Evolutionary conservation across 768 basidiomycete genomes (phyloP).

Genomic region (Russula sp.): DNA sequence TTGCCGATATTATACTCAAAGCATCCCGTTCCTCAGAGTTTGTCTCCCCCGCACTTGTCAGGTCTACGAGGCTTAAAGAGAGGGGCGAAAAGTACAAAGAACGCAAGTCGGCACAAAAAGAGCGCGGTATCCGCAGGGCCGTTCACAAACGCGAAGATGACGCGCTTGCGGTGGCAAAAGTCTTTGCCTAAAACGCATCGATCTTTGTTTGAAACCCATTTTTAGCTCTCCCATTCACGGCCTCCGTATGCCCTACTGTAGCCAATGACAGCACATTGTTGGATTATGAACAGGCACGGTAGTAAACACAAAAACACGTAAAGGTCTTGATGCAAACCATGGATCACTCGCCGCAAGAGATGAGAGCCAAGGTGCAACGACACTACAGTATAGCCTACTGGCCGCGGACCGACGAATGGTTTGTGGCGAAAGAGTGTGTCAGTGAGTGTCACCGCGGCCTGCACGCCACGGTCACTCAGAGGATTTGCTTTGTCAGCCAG

Average conservation of each 20-base stretch:
- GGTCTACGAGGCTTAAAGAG: conserved; percentile 59
- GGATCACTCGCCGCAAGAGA: too few species aligned
- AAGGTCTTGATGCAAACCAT: too few species aligned
- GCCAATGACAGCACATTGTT: not conserved
- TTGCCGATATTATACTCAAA: not conserved
- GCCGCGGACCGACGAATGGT: not conserved
- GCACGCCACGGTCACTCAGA: not conserved
- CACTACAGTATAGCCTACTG: not conserved
- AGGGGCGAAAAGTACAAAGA: conserved; percentile 76
- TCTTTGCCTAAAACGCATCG: conserved; percentile 64
- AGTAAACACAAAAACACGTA: not conserved
- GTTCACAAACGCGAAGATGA: conserved; percentile 61
- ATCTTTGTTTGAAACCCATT: conserved; percentile 2
- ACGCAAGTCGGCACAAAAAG: conserved; percentile 72
- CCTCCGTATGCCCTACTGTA: not conserved
- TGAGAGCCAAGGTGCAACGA: too few species aligned
- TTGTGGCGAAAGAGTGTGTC: not conserved
- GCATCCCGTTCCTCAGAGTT: conserved; percentile 55
- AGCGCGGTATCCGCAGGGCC: conserved; percentile 56
- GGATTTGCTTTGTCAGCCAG: conserved; percentile 2
- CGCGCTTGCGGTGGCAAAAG: conserved; percentile 75
- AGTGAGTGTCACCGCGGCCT: not conserved
- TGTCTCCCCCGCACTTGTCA: conserved; percentile 76
- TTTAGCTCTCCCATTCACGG: not conserved
- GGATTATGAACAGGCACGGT: not conserved